phyloP scores from a whole-genome alignment of 345 rosid species.

The Diplotaxis tenuifolia region DNA sequence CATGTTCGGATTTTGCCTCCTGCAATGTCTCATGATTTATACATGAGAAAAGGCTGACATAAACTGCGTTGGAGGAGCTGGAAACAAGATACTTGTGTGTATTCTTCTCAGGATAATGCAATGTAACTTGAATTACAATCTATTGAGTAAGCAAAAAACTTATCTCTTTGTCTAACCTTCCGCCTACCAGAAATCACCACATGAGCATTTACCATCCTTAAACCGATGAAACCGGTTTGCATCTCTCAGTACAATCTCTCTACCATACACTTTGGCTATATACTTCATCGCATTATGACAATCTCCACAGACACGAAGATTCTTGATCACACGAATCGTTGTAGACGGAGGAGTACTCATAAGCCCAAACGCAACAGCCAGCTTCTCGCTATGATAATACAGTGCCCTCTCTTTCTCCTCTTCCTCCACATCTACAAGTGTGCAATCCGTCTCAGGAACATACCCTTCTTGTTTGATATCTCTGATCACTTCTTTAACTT shows the following conservation, averaged over 20 bases:
- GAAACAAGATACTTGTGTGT: conserved; percentile 56
- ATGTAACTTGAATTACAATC: conserved; percentile 13
- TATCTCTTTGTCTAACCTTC: neutral
- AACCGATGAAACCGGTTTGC: conserved; percentile 54
- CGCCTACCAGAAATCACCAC: conserved; percentile 43
- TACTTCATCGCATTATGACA: conserved; percentile 49
- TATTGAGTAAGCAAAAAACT: neutral
- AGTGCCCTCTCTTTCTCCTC: conserved; percentile 52
- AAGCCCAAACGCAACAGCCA: conserved; percentile 49
- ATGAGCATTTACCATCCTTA: conserved; percentile 46
- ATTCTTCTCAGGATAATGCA: conserved; percentile 1
- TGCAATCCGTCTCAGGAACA: conserved; percentile 48
- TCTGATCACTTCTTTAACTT: conserved; percentile 42
- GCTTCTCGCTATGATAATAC: conserved; percentile 50
- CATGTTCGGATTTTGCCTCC: conserved; percentile 79
- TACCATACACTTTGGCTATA: conserved; percentile 43
- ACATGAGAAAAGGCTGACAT: conserved; percentile 67
- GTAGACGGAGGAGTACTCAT: conserved; percentile 44
- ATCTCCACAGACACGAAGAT: conserved; percentile 50
- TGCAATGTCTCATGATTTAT: conserved; percentile 71
- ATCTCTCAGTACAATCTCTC: conserved; percentile 55
- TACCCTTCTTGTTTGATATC: conserved; percentile 35
- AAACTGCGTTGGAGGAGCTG: conserved; percentile 70
- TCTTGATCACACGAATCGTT: conserved; percentile 46
- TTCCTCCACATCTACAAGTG: conserved; percentile 52